Evolutionary conservation across 108 stramenopile species (phyloP).

Genomic region (Epipyxis sp.): DNA sequence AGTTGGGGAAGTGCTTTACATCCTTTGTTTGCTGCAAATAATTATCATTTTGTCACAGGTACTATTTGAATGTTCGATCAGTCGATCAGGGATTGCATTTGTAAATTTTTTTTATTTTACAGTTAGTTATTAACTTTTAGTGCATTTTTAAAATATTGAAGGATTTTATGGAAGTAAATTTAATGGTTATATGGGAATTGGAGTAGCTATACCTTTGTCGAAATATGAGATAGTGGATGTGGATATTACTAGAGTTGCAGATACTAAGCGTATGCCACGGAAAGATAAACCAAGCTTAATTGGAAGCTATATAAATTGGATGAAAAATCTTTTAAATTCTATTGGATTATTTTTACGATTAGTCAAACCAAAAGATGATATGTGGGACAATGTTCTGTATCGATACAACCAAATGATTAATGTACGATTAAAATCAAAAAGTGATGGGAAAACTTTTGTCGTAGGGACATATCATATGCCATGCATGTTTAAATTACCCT

Average conservation of each 20-base stretch:
- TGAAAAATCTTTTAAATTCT: not conserved
- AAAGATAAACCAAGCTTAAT: constrained; percentile 15
- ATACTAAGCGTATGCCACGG: constrained; percentile 46
- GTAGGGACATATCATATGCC: constrained; percentile 97
- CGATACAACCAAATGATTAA: constrained; percentile 69
- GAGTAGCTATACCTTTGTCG: constrained; percentile 64
- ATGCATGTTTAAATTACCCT: constrained; percentile 78
- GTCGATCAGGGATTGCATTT: too few relatives aligned
- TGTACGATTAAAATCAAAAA: constrained; percentile 57
- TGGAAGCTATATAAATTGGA: not conserved
- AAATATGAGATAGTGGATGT: constrained; percentile 37
- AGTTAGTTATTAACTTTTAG: too few relatives aligned
- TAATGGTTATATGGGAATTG: constrained; percentile 88
- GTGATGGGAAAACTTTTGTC: constrained; percentile 51
- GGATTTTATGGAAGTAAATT: constrained; percentile 80
- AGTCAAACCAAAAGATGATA: constrained; percentile 47
- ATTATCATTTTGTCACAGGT: constrained; percentile 79
- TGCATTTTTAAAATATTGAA: too few relatives aligned
- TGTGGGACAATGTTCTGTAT: constrained; percentile 70
- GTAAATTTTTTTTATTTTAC: too few relatives aligned
- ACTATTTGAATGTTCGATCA: too few relatives aligned
- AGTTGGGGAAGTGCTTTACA: constrained; percentile 70
- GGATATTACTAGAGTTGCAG: constrained; percentile 43
- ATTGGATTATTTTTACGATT: constrained; percentile 17
- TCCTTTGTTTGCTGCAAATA: constrained; percentile 70